phyloP scores from a whole-genome alignment of 441 rosid species.

The Capsella rubella region DNA sequence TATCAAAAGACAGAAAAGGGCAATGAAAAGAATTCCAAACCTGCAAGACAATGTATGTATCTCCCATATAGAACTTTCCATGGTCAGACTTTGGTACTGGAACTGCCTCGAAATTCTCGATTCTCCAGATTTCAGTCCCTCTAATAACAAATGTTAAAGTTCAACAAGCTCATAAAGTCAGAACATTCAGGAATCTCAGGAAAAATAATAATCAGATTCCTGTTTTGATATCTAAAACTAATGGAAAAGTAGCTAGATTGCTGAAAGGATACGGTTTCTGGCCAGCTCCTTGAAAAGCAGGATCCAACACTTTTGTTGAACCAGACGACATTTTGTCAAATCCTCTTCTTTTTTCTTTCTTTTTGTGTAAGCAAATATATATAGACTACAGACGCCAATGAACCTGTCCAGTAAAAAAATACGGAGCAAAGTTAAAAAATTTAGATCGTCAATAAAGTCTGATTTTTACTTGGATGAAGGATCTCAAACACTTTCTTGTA shows the following conservation, averaged over 20 bases:
- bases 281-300: conserved; percentile 96
- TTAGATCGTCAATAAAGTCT: neutral
- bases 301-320: conserved; percentile 81
- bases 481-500: neutral
- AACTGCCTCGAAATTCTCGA: conserved; percentile 92
- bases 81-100: conserved; percentile 83
- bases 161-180: conserved; percentile 45
- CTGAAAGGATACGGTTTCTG: conserved; percentile 87
- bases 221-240: neutral
- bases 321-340: conserved; percentile 85
- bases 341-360: neutral
- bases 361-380: neutral
- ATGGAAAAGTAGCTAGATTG: neutral
- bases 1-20: neutral
- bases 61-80: conserved; percentile 97
- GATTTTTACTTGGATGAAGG: neutral
- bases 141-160: conserved; percentile 73
- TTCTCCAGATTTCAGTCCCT: conserved; percentile 98
- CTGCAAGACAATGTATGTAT: conserved; percentile 93
- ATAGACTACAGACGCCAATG: conserved; percentile 30
- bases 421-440: conserved; percentile 8
- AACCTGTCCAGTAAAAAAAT: conserved; percentile 25
- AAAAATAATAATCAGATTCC: neutral
- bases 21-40: conserved; percentile 42
- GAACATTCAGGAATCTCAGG: conserved; percentile 23